A percentile compares a stretch with the other conserved stretches of the same genome.
These are phyloP conservation scores for Hypoxylon sp. DNA, from an alignment of 2,329 filamentous ascomycete genomes.

Conservation along the genomic window DNA sequence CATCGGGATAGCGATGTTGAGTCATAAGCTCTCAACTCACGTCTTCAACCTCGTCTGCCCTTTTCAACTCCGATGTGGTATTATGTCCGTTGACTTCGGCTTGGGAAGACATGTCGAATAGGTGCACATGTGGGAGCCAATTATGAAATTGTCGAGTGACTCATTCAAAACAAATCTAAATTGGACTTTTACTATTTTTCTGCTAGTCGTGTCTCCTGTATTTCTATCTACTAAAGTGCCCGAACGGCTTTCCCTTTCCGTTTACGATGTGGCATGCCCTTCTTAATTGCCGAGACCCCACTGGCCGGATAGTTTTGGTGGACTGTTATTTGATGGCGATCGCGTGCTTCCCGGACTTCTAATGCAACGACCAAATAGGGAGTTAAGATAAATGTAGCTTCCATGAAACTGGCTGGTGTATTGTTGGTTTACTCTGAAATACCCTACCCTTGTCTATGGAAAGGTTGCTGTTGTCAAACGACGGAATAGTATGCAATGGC, in stretches of 20 bases:
- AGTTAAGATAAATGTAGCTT: conserved; percentile 7
- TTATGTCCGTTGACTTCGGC: conserved; percentile 30
- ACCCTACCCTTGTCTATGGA: neutral
- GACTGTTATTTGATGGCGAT: conserved; percentile 35
- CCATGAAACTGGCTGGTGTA: neutral
- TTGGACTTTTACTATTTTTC: neutral
- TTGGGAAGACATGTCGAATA: conserved; percentile 27
- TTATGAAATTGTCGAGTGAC: neutral
- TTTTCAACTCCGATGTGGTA: conserved; percentile 48
- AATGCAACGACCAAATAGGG: conserved; percentile 18
- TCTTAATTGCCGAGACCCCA: conserved; percentile 41
- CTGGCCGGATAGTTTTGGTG: conserved; percentile 21
- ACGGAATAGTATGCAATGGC: neutral
- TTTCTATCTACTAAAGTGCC: neutral
- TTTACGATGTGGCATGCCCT: neutral
- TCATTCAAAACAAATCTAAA: neutral
- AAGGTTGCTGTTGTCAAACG: neutral
- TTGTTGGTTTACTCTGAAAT: conserved; percentile 4
- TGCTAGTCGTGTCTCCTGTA: neutral
- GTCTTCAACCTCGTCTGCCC: conserved; percentile 64
- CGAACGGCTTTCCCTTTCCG: conserved; percentile 29
- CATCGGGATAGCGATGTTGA: neutral
- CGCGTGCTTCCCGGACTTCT: conserved; percentile 36
- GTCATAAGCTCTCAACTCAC: conserved; percentile 53
- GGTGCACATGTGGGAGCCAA: neutral